Percentiles rank a stretch among this genome's conserved stretches.
Evolutionary conservation across 2,329 filamentous ascomycete genomes (phyloP).

Genomic region (Berkeleyomyces rouxiae): DNA sequence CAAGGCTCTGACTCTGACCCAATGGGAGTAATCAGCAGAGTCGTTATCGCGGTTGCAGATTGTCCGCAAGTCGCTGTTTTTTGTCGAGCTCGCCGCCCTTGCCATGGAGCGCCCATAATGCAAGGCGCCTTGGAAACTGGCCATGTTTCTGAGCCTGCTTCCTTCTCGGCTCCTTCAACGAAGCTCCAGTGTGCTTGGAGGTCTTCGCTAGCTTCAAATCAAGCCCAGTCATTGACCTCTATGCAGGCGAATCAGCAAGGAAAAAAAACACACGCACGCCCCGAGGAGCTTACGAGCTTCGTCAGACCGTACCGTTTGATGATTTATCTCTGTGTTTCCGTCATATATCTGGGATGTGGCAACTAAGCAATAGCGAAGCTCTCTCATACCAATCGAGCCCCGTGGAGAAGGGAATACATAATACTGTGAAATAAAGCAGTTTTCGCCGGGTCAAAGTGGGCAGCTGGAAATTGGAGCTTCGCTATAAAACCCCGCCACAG

Average conservation of each 20-base stretch:
- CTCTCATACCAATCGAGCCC: neutral
- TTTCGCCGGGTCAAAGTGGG: neutral
- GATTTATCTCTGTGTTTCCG: no score
- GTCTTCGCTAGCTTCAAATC: neutral
- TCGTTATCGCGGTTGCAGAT: no score
- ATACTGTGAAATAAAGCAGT: neutral
- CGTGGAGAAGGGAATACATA: neutral
- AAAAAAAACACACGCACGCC: neutral
- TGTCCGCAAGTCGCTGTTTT: neutral
- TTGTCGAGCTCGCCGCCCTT: neutral
- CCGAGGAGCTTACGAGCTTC: neutral
- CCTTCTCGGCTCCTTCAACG: neutral
- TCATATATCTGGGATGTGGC: no score
- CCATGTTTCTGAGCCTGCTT: neutral
- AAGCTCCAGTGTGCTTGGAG: neutral
- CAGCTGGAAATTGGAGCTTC: neutral
- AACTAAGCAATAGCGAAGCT: no score
- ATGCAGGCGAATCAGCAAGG: neutral
- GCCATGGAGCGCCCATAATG: neutral
- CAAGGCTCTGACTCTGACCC: no score
- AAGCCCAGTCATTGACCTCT: neutral
- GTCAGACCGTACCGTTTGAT: neutral
- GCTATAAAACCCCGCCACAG: constrained; percentile 11
- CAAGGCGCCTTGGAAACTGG: neutral
- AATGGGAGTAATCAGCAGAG: no score